Evolutionary conservation across 306 rosid species (phyloP), one percentile per base, ranked within the genome.

Genomic region (Vigna unguiculata): DNA sequence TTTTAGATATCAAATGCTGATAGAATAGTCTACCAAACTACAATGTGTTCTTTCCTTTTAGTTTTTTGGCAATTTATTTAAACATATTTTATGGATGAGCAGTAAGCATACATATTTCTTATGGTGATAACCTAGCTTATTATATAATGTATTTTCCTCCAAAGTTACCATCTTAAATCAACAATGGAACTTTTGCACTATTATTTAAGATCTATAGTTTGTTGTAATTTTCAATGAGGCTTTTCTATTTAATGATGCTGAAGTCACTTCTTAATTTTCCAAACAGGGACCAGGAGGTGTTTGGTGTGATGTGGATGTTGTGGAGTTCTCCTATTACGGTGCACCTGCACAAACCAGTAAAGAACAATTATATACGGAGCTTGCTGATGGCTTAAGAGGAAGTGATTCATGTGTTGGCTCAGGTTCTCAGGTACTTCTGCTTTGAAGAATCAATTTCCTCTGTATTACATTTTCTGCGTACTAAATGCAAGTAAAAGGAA

Each of bases 291-390:
- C 99, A 21, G 99, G 99, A 80, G 99, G 99, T 68, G 97, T 96
- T 61, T 96, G 99, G 99, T 96, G 99, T 82, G 98, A 96, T 69
- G 98, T 96, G 74, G 99, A 96, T 85, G 98, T 96, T 77, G 97
- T 96, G 76, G 99, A 96, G 81, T 96, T 96, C 90, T 89, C 98
- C 34, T 96, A 96, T 82, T 91, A 76, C 78, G 99, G 98, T 43
- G 95, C 97, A 63, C 99, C 99, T 32, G 99, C 93, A 17, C 86
- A 87, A 78, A 88, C 97, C 46, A 98, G 97, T 45, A 96, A 92
- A 83, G 99, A 96, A 66, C 98, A 96, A 62, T 59, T 96, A 64
- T 92, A 96, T 76, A 90, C 98, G 4, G 96, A 88, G 81, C 92
- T 96, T 66, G 97, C 87, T 57, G 99, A 96, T 89, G 97, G 93